Base-by-base conservation (phyloP, 2,329 filamentous ascomycete genomes). In the Colletotrichum shisoi region DNA sequence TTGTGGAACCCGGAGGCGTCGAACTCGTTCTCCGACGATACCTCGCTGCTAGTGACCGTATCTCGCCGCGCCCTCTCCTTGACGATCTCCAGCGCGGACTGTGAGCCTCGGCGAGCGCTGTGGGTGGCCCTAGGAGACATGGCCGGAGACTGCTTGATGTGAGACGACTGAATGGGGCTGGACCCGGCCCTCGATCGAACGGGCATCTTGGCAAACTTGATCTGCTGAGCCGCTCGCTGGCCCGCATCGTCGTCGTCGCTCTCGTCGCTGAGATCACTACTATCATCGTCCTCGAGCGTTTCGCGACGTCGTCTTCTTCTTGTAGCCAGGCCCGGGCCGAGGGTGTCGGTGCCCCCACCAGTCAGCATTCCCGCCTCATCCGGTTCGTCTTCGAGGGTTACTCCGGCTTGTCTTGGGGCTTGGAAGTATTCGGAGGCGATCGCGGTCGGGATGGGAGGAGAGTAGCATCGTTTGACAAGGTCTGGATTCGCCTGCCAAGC, bases 201-300 rank as follows among this genome's bases (percentile, higher is more conserved):
- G 1, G 95, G 94, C 92, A 97, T 94, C 79, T 98, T 98, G 56
- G 91, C 89, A 78, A 99, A 99, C 75, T 94, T 94, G 76, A 98
- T 97, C 76, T 96, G 92, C 75, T 96, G 92, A 2, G 91, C 90
- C 51, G 91, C 90, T 61, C 91, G 78, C 69, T 85, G 82, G 60
- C 89, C 86, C 0, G 84, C 82, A 62, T 92, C 89, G 69, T 88
- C 85, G 63, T 92, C 90, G 57, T 95, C 92, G 72, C 91, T 94
- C 71, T 94, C 91, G 73, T 95, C 92, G 75, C 89, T 93, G 61
- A 94, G 80, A 72, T 94, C 92, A 74, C 91, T 94, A 77, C 92
- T 95, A 74, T 94, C 92, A 65, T 93, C 91, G 73, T 95, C 92
- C 71, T 93, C 91, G 80, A 92, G 86, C 76, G 92, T 89, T 77